Base-by-base conservation (phyloP, 1,139 yeast species). In the Kodamaea ohmeri region DNA sequence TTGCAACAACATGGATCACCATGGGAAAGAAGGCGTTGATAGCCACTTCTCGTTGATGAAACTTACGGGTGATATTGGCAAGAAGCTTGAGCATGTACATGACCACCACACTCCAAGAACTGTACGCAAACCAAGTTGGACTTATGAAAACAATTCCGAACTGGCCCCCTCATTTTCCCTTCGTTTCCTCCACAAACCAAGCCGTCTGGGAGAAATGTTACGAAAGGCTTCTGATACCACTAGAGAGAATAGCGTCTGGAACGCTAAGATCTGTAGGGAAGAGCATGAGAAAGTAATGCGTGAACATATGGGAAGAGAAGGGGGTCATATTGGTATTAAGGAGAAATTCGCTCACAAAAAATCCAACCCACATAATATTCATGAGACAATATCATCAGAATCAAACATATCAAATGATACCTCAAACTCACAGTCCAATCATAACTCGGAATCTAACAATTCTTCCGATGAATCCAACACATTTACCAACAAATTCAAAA, bases 151-250 rank as follows among this genome's bases (percentile, higher is more conserved):
- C 18, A 21, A 16, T 9, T n/a, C 22, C 13, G 29, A 27, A 19
- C 25, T 7, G 30, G 15, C n/a, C 28, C 34, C 19, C 17, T 24
- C 28, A 15, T 49, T 67, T 28, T 65, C 71, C 5, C 56, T 70
- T 52, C 56, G 60, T 38, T 64, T 65, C 46, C 63, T 70, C 45
- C 73, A 67, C 46, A 67, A 64, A 46, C 76, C 76, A 6, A 53
- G 66, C 27, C 50, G 76, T 32, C 53, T 72, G 14, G 48, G 47
- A 17, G 61, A 56, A 36, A 56, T 62, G 41, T 55, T 65, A 33
- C 56, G 56, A 3, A 56, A 60, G 43, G 65, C 70, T 1, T 47
- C 54, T 37, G 71, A 65, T 44, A 65, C 62, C 12, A 67, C 73
- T 5, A 51, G 53, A 28, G 47, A 50, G 25, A 68, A 68, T 49